phyloP scores from a whole-genome alignment of 768 basidiomycete species.

The Lyophyllum atratum region DNA sequence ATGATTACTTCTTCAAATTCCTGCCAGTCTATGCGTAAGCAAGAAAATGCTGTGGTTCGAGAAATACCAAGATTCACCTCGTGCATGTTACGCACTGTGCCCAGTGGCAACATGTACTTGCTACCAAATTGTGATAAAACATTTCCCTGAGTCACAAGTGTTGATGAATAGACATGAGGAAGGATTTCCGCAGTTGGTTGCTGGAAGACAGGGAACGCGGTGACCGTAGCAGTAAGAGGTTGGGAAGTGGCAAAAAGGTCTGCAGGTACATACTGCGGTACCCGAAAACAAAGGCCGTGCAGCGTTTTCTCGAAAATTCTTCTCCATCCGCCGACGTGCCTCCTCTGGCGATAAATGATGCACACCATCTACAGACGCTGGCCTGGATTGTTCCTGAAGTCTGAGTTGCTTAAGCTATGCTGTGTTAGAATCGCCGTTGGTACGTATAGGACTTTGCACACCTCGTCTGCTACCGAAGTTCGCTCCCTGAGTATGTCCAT shows the following conservation, averaged over 20 bases:
- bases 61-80: constrained; percentile 50
- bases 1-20: constrained; percentile 88
- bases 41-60: not conserved
- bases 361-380: not conserved
- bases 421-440: not conserved
- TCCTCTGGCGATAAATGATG: constrained; percentile 40
- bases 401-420: constrained; percentile 4
- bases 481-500: constrained; percentile 70
- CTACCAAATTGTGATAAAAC: constrained; percentile 72
- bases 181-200: constrained; percentile 59
- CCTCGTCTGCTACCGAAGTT: constrained; percentile 46
- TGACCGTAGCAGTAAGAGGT: not conserved
- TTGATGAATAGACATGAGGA: constrained; percentile 89
- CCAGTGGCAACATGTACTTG: constrained; percentile 81
- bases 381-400: constrained; percentile 1
- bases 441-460: constrained; percentile 21
- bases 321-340: constrained; percentile 64
- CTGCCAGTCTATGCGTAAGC: constrained; percentile 37
- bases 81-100: constrained; percentile 65
- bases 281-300: constrained; percentile 65
- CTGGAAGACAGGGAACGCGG: constrained; percentile 32
- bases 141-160: constrained; percentile 56
- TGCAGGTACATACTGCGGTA: constrained; percentile 42
- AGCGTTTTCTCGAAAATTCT: constrained; percentile 59
- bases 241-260: not conserved